Conservation (phyloP, 352 stramenopile genomes). For the Phytophthora quininea region DNA sequence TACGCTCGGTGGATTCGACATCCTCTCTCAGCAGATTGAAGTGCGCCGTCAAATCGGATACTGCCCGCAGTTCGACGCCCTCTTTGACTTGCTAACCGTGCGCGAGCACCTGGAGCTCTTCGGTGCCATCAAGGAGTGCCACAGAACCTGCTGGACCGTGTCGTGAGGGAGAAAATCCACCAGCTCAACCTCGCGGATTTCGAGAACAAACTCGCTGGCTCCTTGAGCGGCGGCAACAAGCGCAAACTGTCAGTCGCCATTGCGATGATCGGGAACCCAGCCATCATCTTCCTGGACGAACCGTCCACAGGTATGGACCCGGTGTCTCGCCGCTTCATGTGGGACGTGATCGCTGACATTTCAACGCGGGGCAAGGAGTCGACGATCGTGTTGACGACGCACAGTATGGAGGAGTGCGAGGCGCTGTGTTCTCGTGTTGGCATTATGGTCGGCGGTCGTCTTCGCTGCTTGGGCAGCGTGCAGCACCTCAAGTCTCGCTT, state of each 20-base stretch:
- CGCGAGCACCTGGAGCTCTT: slow-evolving; percentile 91
- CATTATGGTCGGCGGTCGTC: slow-evolving; percentile 86
- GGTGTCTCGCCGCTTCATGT: slow-evolving; percentile 59
- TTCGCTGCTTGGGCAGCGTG: slow-evolving; percentile 69
- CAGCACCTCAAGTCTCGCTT: slow-evolving; percentile 96
- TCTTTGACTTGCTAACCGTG: slow-evolving; percentile 86
- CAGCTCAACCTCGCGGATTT: slow-evolving; percentile 85
- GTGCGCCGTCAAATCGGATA: slow-evolving; percentile 85
- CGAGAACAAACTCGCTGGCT: slow-evolving; percentile 73
- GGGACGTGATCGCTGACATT: slow-evolving; percentile 75
- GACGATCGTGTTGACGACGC: slow-evolving; percentile 85
- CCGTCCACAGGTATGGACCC: slow-evolving; percentile 92
- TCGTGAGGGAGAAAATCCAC: slow-evolving; percentile 65
- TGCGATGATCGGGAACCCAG: slow-evolving; percentile 90
- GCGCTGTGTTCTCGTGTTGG: slow-evolving; percentile 83
- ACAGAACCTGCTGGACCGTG: slow-evolving; percentile 71
- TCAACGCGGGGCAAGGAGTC: slow-evolving; percentile 59
- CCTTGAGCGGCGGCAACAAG: slow-evolving; percentile 94
- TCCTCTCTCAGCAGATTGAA: slow-evolving; percentile 58
- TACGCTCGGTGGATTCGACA: slow-evolving; percentile 39
- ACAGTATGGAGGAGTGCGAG: slow-evolving; percentile 84
- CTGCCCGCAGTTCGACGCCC: slow-evolving; percentile 90
- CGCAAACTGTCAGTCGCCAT: slow-evolving; percentile 93
- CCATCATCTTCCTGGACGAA: slow-evolving; percentile 92
- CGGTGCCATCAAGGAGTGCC: slow-evolving; percentile 88